phyloP scores from a whole-genome alignment of 2,329 filamentous ascomycete genomes.

The Diaporthe citriasiana region DNA sequence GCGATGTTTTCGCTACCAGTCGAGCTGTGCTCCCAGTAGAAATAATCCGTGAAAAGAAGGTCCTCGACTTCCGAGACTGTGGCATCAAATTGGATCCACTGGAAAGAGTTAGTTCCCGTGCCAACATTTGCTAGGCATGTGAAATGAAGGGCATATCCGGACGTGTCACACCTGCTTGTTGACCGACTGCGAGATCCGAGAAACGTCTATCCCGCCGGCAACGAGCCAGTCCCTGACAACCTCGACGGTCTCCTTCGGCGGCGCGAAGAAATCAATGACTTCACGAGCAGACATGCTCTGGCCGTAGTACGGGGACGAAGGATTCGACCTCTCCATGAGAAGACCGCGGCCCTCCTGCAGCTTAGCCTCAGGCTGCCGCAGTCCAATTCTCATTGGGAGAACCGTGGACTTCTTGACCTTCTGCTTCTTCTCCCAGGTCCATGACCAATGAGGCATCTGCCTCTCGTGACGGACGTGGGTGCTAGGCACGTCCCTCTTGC shows the following conservation, averaged over 20 bases:
- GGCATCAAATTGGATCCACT: constrained; percentile 61
- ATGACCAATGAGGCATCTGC: constrained; percentile 46
- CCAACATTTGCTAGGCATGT: neutral
- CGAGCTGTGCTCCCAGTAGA: constrained; percentile 56
- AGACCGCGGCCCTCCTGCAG: constrained; percentile 49
- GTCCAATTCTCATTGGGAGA: constrained; percentile 53
- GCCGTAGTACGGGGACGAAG: constrained; percentile 55
- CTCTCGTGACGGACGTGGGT: constrained; percentile 50
- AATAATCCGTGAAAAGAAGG: constrained; percentile 56
- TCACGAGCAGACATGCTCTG: constrained; percentile 56
- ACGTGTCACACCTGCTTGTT: constrained; percentile 44
- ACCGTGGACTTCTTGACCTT: constrained; percentile 45
- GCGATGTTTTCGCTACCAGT: constrained; percentile 55
- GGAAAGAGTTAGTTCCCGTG: neutral
- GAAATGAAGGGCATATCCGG: neutral
- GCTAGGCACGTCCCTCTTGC: constrained; percentile 39
- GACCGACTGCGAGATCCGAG: constrained; percentile 45
- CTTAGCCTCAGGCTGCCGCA: constrained; percentile 49
- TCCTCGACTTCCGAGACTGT: constrained; percentile 55
- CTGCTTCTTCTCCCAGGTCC: constrained; percentile 48
- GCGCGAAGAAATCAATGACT: constrained; percentile 56
- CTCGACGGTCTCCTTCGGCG: constrained; percentile 50
- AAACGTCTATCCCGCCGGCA: constrained; percentile 41
- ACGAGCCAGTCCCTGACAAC: constrained; percentile 56
- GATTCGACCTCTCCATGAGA: constrained; percentile 51